Percentiles rank a stretch among this genome's conserved stretches.
Conservation (phyloP, 129 eudicot species). For the Gnaphalium uliginosum region DNA sequence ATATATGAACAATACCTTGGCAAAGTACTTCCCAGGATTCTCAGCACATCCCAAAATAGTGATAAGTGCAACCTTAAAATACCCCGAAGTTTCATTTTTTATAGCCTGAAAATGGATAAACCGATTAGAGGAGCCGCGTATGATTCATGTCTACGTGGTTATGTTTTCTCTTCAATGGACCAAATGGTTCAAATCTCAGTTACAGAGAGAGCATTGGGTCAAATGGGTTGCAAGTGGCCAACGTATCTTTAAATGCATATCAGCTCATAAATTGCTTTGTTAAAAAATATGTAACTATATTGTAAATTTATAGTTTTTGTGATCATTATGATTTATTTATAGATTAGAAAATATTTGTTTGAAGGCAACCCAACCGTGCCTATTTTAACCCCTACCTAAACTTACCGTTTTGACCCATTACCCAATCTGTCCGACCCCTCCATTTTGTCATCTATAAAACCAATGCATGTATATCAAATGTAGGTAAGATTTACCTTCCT, state of each 20-base stretch:
- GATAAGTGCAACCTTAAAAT: conserved; percentile 64
- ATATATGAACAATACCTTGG: conserved; percentile 55
- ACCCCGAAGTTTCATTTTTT: conserved; percentile 82
- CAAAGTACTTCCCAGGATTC: conserved; percentile 73
- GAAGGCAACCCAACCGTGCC: neutral
- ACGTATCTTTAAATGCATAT: neutral
- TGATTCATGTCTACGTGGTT: neutral
- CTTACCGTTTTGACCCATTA: neutral
- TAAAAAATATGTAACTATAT: too few species aligned
- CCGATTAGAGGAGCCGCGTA: neutral
- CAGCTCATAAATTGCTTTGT: neutral
- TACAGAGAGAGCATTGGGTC: neutral
- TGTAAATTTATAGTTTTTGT: neutral
- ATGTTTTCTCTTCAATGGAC: neutral
- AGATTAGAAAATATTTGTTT: too few species aligned
- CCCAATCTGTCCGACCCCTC: neutral
- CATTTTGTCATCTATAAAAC: neutral
- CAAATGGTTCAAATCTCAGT: neutral
- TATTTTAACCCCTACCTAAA: neutral
- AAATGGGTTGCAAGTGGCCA: neutral
- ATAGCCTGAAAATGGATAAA: conserved; percentile 49
- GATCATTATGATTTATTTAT: too few species aligned
- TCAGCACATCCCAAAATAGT: conserved; percentile 71
- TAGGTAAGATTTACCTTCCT: conserved; percentile 47
- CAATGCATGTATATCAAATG: too few species aligned